A percentile compares a stretch with the other conserved stretches of the same genome.
Evolutionary conservation across 2,329 filamentous ascomycete species (phyloP).

Genomic region (Dothistroma septosporum): DNA sequence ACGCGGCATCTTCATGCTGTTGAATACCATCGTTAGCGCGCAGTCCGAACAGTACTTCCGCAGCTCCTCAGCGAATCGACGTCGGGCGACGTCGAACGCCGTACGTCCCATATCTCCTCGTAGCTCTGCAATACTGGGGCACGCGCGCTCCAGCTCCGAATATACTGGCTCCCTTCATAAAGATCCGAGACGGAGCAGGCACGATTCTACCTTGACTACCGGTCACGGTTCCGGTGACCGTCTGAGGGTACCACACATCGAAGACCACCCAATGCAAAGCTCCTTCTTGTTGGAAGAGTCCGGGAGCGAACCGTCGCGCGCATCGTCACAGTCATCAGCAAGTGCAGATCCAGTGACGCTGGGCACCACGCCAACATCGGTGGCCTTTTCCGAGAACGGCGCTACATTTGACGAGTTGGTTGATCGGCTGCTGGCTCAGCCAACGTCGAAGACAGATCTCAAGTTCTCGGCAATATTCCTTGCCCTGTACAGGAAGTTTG

Average conservation of each 20-base stretch:
- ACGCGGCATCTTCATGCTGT: constrained; percentile 69
- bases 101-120: constrained; percentile 40
- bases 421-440: constrained; percentile 76
- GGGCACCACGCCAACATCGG: constrained; percentile 17
- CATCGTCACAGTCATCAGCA: constrained; percentile 64
- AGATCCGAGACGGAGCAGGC: constrained; percentile 29
- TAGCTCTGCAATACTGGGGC: constrained; percentile 36
- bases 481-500: constrained; percentile 90
- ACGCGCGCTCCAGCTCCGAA: constrained; percentile 48
- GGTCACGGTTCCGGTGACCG: constrained; percentile 26
- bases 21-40: constrained; percentile 64
- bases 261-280: constrained; percentile 46
- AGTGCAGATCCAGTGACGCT: constrained; percentile 47
- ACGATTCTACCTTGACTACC: constrained; percentile 31
- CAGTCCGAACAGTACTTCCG: constrained; percentile 13
- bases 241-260: constrained; percentile 32
- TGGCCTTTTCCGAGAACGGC: constrained; percentile 50
- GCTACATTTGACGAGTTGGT: constrained; percentile 58
- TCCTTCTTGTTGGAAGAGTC: constrained; percentile 68
- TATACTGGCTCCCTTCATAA: constrained; percentile 35
- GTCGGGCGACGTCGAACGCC: constrained; percentile 44
- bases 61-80: constrained; percentile 34
- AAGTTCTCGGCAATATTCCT: constrained; percentile 89
- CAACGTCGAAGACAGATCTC: constrained; percentile 78
- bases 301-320: constrained; percentile 53